Base-by-base conservation (phyloP, 169 alveolate species). In the Babesia sp. region DNA sequence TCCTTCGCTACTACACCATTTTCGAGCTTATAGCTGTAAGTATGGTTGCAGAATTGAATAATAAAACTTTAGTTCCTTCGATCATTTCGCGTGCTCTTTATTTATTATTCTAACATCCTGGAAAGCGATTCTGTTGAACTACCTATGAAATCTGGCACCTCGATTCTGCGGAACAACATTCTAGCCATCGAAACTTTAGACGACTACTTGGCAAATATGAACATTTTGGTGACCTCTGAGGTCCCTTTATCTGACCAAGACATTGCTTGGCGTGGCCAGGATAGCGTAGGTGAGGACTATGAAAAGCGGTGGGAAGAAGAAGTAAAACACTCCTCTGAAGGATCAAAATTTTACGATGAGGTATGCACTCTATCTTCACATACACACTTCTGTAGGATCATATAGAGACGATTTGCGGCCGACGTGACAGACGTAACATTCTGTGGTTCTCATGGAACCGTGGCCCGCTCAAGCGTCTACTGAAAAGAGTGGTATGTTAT, bases 1-100 rank as follows among this genome's bases (percentile, higher is more conserved):
- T 79, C 29, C 46, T 79, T 20, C 34, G 44, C 36, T 37, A 41
- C 33, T 79, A 70, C 68, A 71, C 78, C 14, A 48, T 71, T 3
- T 79, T 79, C 48, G 83, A 79, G 60, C 26, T 79, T 16, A 28
- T 79, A 1, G 48, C 45, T 26, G 87, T 79, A 59, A 7, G 69
- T 50, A 0, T 24, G 6, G 33, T 24, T 26, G 12, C 12, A 14
- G n/a, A 3, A 14, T 14, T 2, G 24, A 7, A 18, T 28, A 37
- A 18, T 5, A 14, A 2, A 0, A 37, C 18, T 57, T 11, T 61
- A 79, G 87, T 31, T 79, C 68, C 31, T 69, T 33, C 63, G 75
- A 8, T 66, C 64, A 33, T 70, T 68, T 68, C 73, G 74, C 33
- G 29, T 71, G 1, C 33, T 69, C 29, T 79, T 79, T 77, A 11